Evolutionary conservation across 164 flowering plant species (phyloP), one percentile per base, ranked within the genome.

Genomic region (Vitis rotundifolia): DNA sequence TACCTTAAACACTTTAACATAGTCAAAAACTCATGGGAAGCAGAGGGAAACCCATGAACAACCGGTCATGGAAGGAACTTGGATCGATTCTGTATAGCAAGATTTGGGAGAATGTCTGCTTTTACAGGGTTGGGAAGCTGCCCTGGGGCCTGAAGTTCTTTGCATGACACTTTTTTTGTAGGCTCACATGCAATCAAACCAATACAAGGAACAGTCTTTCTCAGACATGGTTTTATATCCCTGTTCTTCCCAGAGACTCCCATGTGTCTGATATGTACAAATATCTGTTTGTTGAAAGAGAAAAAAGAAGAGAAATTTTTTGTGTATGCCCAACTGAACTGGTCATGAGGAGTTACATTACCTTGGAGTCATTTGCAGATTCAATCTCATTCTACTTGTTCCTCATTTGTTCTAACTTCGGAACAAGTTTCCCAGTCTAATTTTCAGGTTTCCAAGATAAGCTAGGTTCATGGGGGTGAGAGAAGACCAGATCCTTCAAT

Each of bases 1-100:
- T 3, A 16, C 26, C 18, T 22, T 31, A 55, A 13, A 50, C 22
- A 16, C 60, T 0, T 12, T 22, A 63, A 22, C 54, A 22, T 1
- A 8, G 19, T 70, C 29, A 18, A 44, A 60, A 52, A 52, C 61
- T 67, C 37, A 11, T 52, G 49, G 68, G 59, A 58, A 16, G 9
- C 22, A 3, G 37, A 16, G 37, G 11, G 11, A 48, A 55, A 44
- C 29, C 16, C 14, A 11, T 4, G 15, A 48, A 59, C 13, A 2
- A 11, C 19, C 1, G 15, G 6, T 26, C 26, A 9, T 22, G 15
- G 48, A 50, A 12, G 14, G 64, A 5, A 49, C 63, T 22, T 22
- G 12, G 3, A 26, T 37, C 1, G 13, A 44, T 44, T 48, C n/a
- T 8, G 1, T 9, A 22, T 15, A 9, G 49, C 26, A 14, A 44